A percentile compares a stretch with the other conserved stretches of the same genome.
phyloP scores from a whole-genome alignment of 108 stramenopile genomes.

The Nitzschia sp. region DNA sequence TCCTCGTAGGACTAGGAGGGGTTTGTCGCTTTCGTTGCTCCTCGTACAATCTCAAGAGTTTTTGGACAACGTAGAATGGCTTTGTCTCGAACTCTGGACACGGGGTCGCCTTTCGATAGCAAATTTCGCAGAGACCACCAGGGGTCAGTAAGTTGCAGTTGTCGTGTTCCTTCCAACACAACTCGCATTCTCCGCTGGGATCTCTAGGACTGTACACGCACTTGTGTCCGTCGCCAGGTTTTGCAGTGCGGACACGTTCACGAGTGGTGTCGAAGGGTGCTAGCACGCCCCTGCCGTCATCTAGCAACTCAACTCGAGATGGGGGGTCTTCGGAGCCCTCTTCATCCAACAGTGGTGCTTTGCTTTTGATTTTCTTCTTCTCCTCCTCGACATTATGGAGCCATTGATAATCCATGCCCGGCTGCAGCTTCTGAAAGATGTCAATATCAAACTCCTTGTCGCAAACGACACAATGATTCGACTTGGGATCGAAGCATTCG shows the following conservation, averaged over 20 bases:
- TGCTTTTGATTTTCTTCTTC: conserved; percentile 6
- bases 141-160: conserved; percentile 53
- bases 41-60: conserved; percentile 34
- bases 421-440: conserved; percentile 80
- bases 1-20: background rate
- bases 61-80: conserved; percentile 60
- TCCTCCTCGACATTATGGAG: conserved; percentile 47
- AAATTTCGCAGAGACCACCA: conserved; percentile 44
- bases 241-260: conserved; percentile 28
- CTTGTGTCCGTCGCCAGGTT: conserved; percentile 57
- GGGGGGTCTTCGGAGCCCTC: background rate
- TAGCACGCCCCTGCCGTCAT: conserved; percentile 15
- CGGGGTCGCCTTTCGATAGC: conserved; percentile 50
- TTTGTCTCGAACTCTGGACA: conserved; percentile 74
- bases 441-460: conserved; percentile 67
- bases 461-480: conserved; percentile 45
- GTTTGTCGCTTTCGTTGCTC: conserved; percentile 6
- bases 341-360: background rate
- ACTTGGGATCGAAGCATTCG: conserved; percentile 69
- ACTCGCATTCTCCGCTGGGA: conserved; percentile 60
- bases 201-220: conserved; percentile 48
- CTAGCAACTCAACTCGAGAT: background rate
- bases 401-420: conserved; percentile 58
- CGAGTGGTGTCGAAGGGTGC: conserved; percentile 16
- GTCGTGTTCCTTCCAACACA: conserved; percentile 73